Evolutionary conservation across 441 rosid genomes (phyloP).

Genomic region (Flueggea neowawraea): DNA sequence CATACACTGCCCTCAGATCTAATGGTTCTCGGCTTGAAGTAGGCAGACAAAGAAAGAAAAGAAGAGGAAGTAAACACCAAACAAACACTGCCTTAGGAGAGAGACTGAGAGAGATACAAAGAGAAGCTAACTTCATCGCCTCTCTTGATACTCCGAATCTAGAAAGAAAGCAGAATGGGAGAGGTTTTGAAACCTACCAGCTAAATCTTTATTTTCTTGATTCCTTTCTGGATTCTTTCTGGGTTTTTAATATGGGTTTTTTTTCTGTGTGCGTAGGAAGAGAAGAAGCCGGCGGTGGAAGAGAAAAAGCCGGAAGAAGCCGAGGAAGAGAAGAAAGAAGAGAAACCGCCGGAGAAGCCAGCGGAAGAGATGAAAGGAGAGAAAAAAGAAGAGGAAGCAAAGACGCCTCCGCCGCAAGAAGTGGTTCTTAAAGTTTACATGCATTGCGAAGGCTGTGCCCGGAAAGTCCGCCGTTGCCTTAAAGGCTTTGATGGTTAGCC

Average conservation of each 20-base stretch:
- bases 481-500: constrained; percentile 62
- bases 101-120: no score
- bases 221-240: no score
- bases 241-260: neutral
- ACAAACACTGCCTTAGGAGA: neutral
- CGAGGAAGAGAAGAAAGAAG: constrained; percentile 23
- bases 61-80: neutral
- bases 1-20: no score
- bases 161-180: neutral
- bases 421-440: constrained; percentile 64
- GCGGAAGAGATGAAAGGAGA: constrained; percentile 22
- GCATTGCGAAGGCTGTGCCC: constrained; percentile 93
- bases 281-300: constrained; percentile 38
- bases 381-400: constrained; percentile 36
- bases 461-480: constrained; percentile 66
- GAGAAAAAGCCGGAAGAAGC: constrained; percentile 12
- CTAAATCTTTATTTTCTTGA: neutral
- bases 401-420: constrained; percentile 52
- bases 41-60: neutral
- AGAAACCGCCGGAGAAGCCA: constrained; percentile 24
- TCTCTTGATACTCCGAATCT: no score
- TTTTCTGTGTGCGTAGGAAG: constrained; percentile 42
- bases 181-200: neutral
- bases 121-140: no score
- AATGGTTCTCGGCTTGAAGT: no score